These are phyloP conservation scores for Heterobasidion occidentale DNA, from an alignment of 1,284 basidiomycete species.

Conservation along the genomic window DNA sequence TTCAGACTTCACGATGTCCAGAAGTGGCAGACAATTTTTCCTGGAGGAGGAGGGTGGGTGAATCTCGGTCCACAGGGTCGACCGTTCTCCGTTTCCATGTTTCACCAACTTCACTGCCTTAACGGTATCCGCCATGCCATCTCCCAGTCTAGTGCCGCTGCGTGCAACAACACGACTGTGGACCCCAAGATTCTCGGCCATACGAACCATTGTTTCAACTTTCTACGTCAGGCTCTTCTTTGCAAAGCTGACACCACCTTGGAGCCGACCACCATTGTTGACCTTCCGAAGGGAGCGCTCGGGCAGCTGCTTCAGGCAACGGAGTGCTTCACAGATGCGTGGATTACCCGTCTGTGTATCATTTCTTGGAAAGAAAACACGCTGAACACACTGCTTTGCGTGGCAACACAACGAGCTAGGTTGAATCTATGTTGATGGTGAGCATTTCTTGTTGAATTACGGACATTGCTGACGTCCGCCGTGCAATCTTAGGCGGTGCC, in stretches of 20 bases:
- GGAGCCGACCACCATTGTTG: not conserved
- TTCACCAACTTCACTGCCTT: slow-evolving; percentile 9
- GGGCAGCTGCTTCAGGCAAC: not conserved
- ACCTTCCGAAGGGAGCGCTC: not conserved
- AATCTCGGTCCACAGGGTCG: not conserved
- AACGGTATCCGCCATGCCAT: slow-evolving; percentile 1
- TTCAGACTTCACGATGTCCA: not conserved
- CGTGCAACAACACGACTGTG: not conserved
- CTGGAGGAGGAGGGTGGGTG: not conserved
- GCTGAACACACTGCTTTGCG: no score
- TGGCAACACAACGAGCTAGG: not conserved
- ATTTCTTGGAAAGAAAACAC: not conserved
- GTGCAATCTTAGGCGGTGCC: no score
- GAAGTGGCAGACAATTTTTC: not conserved
- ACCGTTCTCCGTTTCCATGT: slow-evolving; percentile 2
- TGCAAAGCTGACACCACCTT: not conserved
- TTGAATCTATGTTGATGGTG: no score
- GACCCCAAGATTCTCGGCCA: not conserved
- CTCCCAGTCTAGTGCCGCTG: not conserved
- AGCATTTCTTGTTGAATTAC: no score
- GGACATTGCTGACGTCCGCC: no score
- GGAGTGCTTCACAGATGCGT: not conserved
- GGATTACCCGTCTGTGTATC: not conserved
- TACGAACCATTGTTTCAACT: not conserved
- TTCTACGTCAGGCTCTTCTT: not conserved